Evolutionary conservation across 352 stramenopile genomes (phyloP).

Genomic region (Peronospora farinosa): DNA sequence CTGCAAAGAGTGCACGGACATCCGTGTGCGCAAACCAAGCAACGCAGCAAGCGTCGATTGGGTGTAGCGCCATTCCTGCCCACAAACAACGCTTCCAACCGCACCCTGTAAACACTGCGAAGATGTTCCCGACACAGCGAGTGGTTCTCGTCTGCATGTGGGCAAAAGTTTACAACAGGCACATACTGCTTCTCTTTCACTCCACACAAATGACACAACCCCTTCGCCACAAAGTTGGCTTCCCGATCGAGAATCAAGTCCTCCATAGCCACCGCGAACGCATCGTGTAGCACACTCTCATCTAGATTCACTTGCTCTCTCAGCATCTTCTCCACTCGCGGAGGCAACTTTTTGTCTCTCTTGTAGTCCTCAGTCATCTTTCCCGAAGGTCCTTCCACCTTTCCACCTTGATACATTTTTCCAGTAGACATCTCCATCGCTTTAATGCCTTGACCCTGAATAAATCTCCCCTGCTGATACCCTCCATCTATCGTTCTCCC

Average conservation of each 20-base stretch:
- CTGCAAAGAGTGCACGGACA: conserved; percentile 60
- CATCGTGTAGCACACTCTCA: conserved; percentile 33
- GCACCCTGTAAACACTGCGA: conserved; percentile 61
- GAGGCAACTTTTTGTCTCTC: conserved; percentile 20
- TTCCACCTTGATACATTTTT: conserved; percentile 12
- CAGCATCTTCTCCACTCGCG: conserved; percentile 25
- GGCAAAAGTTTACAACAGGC: conserved; percentile 74
- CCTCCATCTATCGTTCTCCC: conserved; percentile 1
- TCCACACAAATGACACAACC: conserved; percentile 62
- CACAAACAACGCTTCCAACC: conserved; percentile 67
- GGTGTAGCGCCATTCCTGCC: conserved; percentile 59
- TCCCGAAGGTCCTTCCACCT: conserved; percentile 1
- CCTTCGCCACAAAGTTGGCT: conserved; percentile 70
- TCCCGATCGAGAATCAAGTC: conserved; percentile 49
- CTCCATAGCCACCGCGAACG: conserved; percentile 48
- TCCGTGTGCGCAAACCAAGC: conserved; percentile 48
- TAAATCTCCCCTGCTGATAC: conserved; percentile 7
- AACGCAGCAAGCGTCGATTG: conserved; percentile 58
- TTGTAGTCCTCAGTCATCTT: conserved; percentile 30
- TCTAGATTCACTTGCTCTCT: conserved; percentile 36
- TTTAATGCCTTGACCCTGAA: conserved; percentile 8
- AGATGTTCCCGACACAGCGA: conserved; percentile 72
- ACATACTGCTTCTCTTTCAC: conserved; percentile 39
- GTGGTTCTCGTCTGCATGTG: conserved; percentile 52
- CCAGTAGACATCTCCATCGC: conserved; percentile 2